Percentiles rank a stretch among this genome's conserved stretches.
phyloP scores from a whole-genome alignment of 805 yeast species.

The Candida montana region DNA sequence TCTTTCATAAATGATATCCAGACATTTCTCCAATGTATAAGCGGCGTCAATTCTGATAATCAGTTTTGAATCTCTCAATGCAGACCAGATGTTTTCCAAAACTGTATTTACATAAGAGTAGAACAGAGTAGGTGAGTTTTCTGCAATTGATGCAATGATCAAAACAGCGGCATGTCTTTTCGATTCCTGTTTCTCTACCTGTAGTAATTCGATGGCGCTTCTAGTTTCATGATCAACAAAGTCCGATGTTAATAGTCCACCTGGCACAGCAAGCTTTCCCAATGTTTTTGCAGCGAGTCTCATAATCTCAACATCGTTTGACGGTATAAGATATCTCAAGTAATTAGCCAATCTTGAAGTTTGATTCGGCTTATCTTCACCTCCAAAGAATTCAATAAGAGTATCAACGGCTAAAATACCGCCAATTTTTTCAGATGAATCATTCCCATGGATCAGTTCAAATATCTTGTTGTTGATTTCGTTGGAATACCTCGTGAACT shows the following conservation, averaged over 20 bases:
- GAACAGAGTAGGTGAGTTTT: conserved; percentile 78
- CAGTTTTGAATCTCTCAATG: conserved; percentile 72
- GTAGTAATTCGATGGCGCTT: conserved; percentile 85
- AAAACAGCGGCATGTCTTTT: conserved; percentile 89
- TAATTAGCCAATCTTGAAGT: conserved; percentile 91
- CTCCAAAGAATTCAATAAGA: conserved; percentile 77
- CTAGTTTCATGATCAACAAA: conserved; percentile 91
- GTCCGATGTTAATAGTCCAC: conserved; percentile 84
- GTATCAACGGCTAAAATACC: conserved; percentile 90
- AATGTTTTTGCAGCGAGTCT: conserved; percentile 78
- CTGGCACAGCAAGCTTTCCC: conserved; percentile 85
- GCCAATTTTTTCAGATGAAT: conserved; percentile 70
- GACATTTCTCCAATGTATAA: conserved; percentile 67
- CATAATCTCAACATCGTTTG: conserved; percentile 81
- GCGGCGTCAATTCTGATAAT: conserved; percentile 82
- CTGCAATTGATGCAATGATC: conserved; percentile 76
- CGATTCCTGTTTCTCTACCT: conserved; percentile 78
- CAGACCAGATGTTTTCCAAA: conserved; percentile 81
- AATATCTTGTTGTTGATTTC: conserved; percentile 84
- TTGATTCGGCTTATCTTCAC: conserved; percentile 81
- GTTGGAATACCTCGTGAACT: conserved; percentile 73
- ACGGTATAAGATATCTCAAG: conserved; percentile 70
- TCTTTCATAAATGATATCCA: conserved; percentile 72
- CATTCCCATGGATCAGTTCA: conserved; percentile 74
- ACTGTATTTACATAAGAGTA: conserved; percentile 75